Conservation (phyloP, 129 eudicot genomes). For the sunflower (Helianthus annuus) region DNA sequence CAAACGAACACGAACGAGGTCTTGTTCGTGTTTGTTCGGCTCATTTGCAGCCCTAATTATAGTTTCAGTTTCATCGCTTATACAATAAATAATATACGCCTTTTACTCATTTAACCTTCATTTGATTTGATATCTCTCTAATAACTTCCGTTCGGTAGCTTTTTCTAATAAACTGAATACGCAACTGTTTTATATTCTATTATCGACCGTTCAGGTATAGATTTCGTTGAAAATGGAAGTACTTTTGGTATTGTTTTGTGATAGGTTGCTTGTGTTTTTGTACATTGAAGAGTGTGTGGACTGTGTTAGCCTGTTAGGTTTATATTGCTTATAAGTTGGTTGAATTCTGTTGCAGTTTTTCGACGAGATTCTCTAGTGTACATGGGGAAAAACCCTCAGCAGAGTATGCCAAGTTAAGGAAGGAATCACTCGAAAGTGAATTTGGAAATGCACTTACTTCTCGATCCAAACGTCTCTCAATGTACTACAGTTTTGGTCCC, state of each 20-base stretch:
- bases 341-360: slow-evolving; percentile 53
- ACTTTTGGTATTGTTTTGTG: slow-evolving; percentile 3
- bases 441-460: slow-evolving; percentile 74
- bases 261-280: not conserved
- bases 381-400: slow-evolving; percentile 93
- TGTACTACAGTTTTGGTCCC: slow-evolving; percentile 79
- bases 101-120: too few species aligned
- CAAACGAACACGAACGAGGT: too few species aligned
- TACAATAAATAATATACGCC: too few species aligned
- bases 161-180: too few species aligned
- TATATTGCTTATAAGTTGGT: slow-evolving; percentile 1
- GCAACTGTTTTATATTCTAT: too few species aligned
- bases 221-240: too few species aligned
- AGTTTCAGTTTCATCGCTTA: too few species aligned
- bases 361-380: slow-evolving; percentile 73
- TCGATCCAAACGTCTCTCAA: slow-evolving; percentile 66
- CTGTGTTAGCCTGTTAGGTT: not conserved
- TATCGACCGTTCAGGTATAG: too few species aligned
- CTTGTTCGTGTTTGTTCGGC: too few species aligned
- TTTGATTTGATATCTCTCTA: too few species aligned
- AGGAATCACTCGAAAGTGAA: slow-evolving; percentile 86
- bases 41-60: too few species aligned
- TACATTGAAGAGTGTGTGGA: not conserved
- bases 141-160: too few species aligned
- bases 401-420: slow-evolving; percentile 86